Conservation (phyloP, 805 yeast species). For the Candida argentea region DNA sequence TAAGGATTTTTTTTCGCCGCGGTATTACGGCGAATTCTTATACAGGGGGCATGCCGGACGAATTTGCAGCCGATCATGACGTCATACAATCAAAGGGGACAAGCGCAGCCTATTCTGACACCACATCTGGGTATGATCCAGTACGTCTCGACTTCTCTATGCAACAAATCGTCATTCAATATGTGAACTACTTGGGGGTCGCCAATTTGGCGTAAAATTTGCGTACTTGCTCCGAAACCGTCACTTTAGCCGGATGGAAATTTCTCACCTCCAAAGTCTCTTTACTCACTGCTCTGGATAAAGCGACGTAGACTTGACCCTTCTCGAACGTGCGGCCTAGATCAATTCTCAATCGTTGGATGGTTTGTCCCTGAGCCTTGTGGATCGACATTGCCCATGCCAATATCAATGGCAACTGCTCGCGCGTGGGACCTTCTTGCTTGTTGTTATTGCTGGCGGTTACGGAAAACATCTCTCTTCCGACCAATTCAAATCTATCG, state of each 20-base stretch:
- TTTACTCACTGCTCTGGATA: conserved; percentile 66
- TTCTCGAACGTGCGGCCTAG: conserved; percentile 58
- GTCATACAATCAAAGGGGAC: too few species aligned
- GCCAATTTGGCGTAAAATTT: conserved; percentile 15
- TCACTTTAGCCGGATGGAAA: conserved; percentile 47
- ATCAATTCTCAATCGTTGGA: conserved; percentile 61
- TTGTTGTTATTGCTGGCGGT: conserved; percentile 6
- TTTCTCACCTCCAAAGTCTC: conserved; percentile 57
- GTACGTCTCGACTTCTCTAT: too few species aligned
- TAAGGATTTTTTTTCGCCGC: too few species aligned
- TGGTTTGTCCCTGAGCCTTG: conserved; percentile 79
- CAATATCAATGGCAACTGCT: conserved; percentile 58
- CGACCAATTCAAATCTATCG: conserved; percentile 21
- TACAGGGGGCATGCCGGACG: too few species aligned
- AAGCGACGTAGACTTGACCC: conserved; percentile 79
- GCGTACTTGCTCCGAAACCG: conserved; percentile 24
- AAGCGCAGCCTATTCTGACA: too few species aligned
- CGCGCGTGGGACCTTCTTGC: conserved; percentile 34
- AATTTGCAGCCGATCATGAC: too few species aligned
- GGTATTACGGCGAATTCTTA: too few species aligned
- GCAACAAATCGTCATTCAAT: background rate
- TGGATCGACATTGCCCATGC: conserved; percentile 84
- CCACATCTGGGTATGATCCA: too few species aligned
- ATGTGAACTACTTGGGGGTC: background rate
- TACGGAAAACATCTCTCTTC: conserved; percentile 27